Percentiles rank a stretch among this genome's conserved stretches.
Conservation (phyloP, 768 basidiomycete species). For the Amyloporia xantha region DNA sequence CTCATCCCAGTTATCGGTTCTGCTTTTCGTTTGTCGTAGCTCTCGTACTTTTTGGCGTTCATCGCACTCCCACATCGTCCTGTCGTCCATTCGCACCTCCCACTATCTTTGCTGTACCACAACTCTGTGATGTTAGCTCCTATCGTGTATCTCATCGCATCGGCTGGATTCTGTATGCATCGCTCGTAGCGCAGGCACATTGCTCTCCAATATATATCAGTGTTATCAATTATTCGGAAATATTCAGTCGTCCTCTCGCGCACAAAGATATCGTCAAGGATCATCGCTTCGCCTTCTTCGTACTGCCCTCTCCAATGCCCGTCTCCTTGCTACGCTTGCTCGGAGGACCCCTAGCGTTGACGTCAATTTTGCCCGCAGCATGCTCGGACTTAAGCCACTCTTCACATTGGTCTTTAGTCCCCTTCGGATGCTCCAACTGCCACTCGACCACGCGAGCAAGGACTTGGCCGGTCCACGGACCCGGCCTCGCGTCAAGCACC, state of each 20-base stretch:
- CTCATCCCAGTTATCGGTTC: no score
- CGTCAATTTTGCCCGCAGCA: conserved; percentile 36
- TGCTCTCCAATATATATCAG: neutral
- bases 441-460: conserved; percentile 70
- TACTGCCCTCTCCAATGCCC: conserved; percentile 12
- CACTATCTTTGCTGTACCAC: neutral
- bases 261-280: neutral
- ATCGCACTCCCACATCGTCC: no score
- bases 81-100: neutral
- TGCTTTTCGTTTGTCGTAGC: no score
- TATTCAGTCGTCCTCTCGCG: no score
- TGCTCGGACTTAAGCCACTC: conserved; percentile 62
- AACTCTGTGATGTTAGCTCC: no score
- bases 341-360: conserved; percentile 18
- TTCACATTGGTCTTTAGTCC: conserved; percentile 58
- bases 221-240: neutral
- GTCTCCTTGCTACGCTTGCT: conserved; percentile 22
- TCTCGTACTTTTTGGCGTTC: no score
- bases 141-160: neutral
- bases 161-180: neutral
- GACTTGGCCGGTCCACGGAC: conserved; percentile 62
- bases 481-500: conserved; percentile 48
- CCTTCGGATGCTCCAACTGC: conserved; percentile 75
- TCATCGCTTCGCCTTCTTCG: conserved; percentile 25
- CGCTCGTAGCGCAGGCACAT: neutral